Conservation (phyloP, 2,329 filamentous ascomycete species). For the Aspergillus hiratsukae region DNA sequence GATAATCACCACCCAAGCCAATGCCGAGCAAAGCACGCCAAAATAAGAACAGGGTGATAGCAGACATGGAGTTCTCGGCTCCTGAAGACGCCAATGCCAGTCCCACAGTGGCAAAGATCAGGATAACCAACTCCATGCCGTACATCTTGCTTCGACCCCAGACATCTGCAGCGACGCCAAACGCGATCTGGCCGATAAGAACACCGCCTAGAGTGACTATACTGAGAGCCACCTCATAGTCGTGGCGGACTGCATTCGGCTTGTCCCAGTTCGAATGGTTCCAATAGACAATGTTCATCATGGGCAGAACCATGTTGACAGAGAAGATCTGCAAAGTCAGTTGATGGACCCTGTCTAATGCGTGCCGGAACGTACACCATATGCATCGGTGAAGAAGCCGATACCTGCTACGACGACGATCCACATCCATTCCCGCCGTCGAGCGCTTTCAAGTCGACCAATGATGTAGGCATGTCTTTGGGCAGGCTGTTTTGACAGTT, state of each 20-base stretch:
- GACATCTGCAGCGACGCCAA: conserved; percentile 34
- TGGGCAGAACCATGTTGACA: conserved; percentile 14
- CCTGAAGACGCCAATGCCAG: conserved; percentile 39
- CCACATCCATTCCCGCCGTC: conserved; percentile 12
- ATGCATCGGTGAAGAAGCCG: conserved; percentile 13
- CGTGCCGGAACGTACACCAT: conserved; percentile 1
- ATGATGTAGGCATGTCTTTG: conserved; percentile 12
- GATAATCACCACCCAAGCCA: conserved; percentile 62
- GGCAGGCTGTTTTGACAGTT: background rate
- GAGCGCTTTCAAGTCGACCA: conserved; percentile 8
- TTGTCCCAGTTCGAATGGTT: background rate
- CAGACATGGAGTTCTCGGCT: conserved; percentile 30
- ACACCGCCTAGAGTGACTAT: conserved; percentile 23
- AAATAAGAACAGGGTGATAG: conserved; percentile 37
- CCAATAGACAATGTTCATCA: conserved; percentile 10
- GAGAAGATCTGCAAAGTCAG: conserved; percentile 12
- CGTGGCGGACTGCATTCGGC: background rate
- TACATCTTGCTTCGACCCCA: conserved; percentile 44
- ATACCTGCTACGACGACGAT: conserved; percentile 10
- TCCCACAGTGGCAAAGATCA: conserved; percentile 40
- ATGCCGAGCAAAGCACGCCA: conserved; percentile 43
- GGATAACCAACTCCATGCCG: conserved; percentile 42
- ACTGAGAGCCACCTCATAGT: conserved; percentile 12
- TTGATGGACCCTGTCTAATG: background rate
- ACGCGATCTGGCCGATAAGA: conserved; percentile 26